Base-by-base conservation (phyloP, 2,329 filamentous ascomycete genomes). In the Tolypocladium sp. region DNA sequence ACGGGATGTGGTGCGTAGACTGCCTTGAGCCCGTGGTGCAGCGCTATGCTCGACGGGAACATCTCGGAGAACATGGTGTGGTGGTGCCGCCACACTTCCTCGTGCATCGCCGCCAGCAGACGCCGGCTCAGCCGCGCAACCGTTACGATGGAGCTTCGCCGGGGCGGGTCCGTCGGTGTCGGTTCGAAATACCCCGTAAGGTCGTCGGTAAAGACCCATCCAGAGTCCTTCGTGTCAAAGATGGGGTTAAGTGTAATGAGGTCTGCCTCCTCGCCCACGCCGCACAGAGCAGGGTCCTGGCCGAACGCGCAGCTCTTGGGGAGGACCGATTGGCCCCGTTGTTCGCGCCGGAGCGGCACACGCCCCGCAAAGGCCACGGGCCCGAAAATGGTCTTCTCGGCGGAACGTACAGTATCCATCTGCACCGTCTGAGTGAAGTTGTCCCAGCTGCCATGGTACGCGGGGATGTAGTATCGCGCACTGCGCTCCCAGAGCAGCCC, bases 1-100 rank as follows among this genome's bases (percentile, higher is more conserved):
- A 94, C 84, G 0, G 91, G 89, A 63, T 96, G 91, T 0, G 91
- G 91, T 0, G 88, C 90, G 67, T 87, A 90, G 0, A 90, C 86
- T 27, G 88, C 89, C 73, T 92, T 92, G 66, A 91, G 78, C 1
- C 89, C 89, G 67, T 90, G 89, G 65, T 91, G 89, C 6, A 92
- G 76, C 0, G 88, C 87, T 68, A 85, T 81, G 1, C 81, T 83
- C 0, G 87, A 81, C 2, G 88, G 88, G 74, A 88, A 91, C 89
- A 92, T 92, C 71, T 92, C 89, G 33, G 82, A 84, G 70, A 90
- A 92, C 87, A 87, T 91, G 71, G 79, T 86, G 71, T 86, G 89
- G 63, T 84, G 85, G 65, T 83, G 78, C 35, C 81, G 79, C 71
- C 79, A 86, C 53, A 86, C 88, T 67, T 91, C 88, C 64, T 89